Evolutionary conservation across 345 rosid species (phyloP), one percentile per base, ranked within the genome.

Genomic region (Aquilaria malaccensis): DNA sequence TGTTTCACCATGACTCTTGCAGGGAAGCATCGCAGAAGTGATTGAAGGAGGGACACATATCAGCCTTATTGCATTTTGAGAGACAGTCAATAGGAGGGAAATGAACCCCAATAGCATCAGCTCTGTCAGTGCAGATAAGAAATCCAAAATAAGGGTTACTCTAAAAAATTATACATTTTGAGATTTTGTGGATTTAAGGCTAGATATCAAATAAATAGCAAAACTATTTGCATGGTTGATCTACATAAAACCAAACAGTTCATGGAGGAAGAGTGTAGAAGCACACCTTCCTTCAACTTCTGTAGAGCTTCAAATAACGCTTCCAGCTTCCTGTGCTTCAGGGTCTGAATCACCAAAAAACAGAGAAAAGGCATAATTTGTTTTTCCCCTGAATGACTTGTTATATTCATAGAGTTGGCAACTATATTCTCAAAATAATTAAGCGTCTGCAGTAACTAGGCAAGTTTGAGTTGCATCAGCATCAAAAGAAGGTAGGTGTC

Each of bases 91-190:
- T 63, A 93, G 67, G 15, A 93, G 83, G 50, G 98, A 93, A 50
- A 89, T 85, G 77, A 93, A 89, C 50, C 98, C 98, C 2, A 93
- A 74, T 33, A 93, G 89, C 98, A 89, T 93, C 87, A 93, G 67
- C 63, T 93, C 98, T 93, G 84, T 71, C 43, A 52, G 29, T 62
- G 65, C 60, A 53, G 60, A 82, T 14, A 53, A 67, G 55, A 33
- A 62, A 47, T 46, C 48, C 58, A 37, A 37, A 37, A 37, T 37
- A 65, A 57, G 56, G 54, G 50, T 76, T 59, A 73, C 72, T 12
- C 56, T 12, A 4, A 2, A 12, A 9, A 51, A 22, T 22, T 2
- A 32, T 33, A 31, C n/a, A 50, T 59, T 2, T 9, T 9, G 45
- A 9, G 4, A 63, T 37, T 52, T 15, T 30, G 33, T 4, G 32